Evolutionary conservation across 2,329 filamentous ascomycete genomes (phyloP), one percentile per base, ranked within the genome.

Genomic region (Balansia obtecta): DNA sequence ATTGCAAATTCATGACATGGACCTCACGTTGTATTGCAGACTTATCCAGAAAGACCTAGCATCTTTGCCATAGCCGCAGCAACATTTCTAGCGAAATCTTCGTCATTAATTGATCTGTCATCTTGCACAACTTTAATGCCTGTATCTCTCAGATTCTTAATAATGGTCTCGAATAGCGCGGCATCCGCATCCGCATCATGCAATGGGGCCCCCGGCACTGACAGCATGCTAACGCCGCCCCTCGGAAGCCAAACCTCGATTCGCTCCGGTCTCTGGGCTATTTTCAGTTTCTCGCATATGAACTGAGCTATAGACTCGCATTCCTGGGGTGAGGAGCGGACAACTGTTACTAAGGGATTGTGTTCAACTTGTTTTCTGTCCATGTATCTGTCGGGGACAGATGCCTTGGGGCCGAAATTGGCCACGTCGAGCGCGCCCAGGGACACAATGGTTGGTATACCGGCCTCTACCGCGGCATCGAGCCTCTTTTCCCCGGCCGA

Each of bases 301-400:
- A 78, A 77, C 1, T 60, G 57, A 1, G 76, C 82, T n/a, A 86
- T 70, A 42, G 68, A 60, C 22, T 51, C 56, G 53, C 75, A 78
- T 58, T 87, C 83, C 1, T 75, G 70, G n/a, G 63, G 57, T 0
- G 70, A 79, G 0, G 83, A 82, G 20, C 84, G 68, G 72, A 87
- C 79, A 33, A 88, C 58, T 0, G 83, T 87, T 0, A 86, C 77
- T 0, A 73, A 72, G 0, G 80, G 72, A 58, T 86, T 87, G 59
- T 87, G 83, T 58, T 79, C 75, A 56, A 77, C 73, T n/a, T 85
- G 62, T 18, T 69, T 69, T 32, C 81, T 68, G 2, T 63, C 58
- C 3, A 61, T 58, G 55, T 78, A 83, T 46, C 68, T 68, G 48
- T 75, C 70, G 0, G 83, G 83, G 0, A 85, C 71, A 0, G 72